phyloP scores from a whole-genome alignment of 371 early-diverging fungal genomes.

The Mucor piriformis region DNA sequence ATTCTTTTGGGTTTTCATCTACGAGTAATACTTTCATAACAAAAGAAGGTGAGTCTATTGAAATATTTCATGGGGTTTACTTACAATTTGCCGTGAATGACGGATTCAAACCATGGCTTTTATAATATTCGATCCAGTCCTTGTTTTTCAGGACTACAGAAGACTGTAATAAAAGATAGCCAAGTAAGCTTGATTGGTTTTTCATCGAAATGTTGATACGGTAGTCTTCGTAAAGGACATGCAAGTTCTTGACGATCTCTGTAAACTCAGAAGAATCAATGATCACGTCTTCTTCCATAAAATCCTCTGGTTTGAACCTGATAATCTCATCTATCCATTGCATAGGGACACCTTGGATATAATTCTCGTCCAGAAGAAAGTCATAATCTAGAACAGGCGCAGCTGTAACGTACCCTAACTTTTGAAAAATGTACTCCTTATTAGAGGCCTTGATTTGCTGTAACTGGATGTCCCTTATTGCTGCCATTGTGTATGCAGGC shows the following conservation, averaged over 20 bases:
- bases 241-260: constrained; percentile 51
- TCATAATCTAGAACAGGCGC: background rate
- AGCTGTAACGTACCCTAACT: background rate
- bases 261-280: constrained; percentile 1
- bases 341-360: constrained; percentile 24
- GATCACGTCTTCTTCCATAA: background rate
- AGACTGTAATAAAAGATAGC: constrained; percentile 50
- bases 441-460: constrained; percentile 13
- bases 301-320: background rate
- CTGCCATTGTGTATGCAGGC: background rate
- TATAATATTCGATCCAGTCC: constrained; percentile 55
- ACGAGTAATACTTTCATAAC: constrained; percentile 3
- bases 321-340: constrained; percentile 23
- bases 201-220: constrained; percentile 47
- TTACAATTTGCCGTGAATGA: constrained; percentile 11
- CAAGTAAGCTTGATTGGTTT: constrained; percentile 32
- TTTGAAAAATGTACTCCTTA: background rate
- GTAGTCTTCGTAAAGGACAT: constrained; percentile 69
- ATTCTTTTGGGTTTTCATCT: background rate
- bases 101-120: constrained; percentile 18
- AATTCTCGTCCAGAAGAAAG: constrained; percentile 17
- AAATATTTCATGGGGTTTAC: background rate
- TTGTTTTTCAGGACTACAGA: constrained; percentile 43
- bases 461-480: background rate
- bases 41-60: background rate